Evolutionary conservation across 441 rosid species (phyloP), one percentile per base, ranked within the genome.

Genomic region (Erodium trifolium): DNA sequence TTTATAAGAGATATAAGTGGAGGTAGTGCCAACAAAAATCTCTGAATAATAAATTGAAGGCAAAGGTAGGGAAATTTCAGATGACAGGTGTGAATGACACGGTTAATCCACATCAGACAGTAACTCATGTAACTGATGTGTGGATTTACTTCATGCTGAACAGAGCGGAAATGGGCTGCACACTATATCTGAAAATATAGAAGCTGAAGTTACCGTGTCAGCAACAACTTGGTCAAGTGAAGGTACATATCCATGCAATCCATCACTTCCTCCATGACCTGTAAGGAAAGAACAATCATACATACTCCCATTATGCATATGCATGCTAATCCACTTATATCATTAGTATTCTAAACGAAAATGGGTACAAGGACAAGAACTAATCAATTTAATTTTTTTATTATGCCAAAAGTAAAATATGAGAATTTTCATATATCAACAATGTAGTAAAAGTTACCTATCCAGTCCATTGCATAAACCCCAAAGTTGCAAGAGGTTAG

Each of bases 211-310:
- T 85, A 91, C 98, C 0, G 92, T 86, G 70, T 93, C 98, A 3
- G 88, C 89, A 78, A 86, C 96, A 70, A 93, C 98, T 65, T 86
- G 83, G 73, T 93, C 97, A 57, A 93, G 90, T 63, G 98, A 93
- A 80, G 98, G 98, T 78, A 93, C 96, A 62, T 89, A 91, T 59
- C 98, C 98, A 73, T 93, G 98, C 85, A 93, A 85, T 27, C 97
- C 97, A 77, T 93, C 98, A 14, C 97, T 93, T 34, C 98, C 98
- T 69, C 98, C 98, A 63, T 93, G 98, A 77, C 99, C 99, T 93
- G 77, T 29, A 70, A 41, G 43, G 71, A 73, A 35, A 63, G 71
- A 67, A 66, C 68, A 18, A 73, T 41, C 0, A 6, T 9, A 23
- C 27, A 23, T 23, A 23, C 27, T 23, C 1, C 27, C 27, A 23